phyloP scores from a whole-genome alignment of 1,139 yeast genomes.

The Zygotorulaspora mrakii region DNA sequence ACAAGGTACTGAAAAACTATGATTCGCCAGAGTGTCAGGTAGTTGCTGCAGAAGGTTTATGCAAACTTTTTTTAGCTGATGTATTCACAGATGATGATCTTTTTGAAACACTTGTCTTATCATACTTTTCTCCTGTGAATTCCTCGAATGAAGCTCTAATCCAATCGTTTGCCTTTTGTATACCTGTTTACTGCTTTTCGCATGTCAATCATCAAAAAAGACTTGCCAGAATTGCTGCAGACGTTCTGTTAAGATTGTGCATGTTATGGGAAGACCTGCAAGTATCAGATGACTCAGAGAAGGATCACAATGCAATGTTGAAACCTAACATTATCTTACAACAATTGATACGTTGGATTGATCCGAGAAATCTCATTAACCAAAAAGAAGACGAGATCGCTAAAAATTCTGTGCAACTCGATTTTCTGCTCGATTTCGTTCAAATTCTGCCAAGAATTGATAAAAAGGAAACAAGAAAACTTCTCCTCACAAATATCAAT shows the following conservation, averaged over 20 bases:
- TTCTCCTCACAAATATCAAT: conserved; percentile 51
- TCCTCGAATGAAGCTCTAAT: conserved; percentile 61
- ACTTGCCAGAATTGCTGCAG: conserved; percentile 62
- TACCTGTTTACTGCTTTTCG: conserved; percentile 87
- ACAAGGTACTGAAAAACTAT: conserved; percentile 56
- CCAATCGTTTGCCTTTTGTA: conserved; percentile 81
- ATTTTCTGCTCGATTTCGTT: conserved; percentile 55
- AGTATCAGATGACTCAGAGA: conserved; percentile 37
- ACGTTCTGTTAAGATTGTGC: conserved; percentile 55
- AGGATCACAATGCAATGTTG: conserved; percentile 39
- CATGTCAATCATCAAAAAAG: conserved; percentile 69
- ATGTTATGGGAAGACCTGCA: conserved; percentile 37
- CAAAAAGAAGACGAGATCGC: conserved; percentile 42
- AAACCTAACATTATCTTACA: conserved; percentile 63
- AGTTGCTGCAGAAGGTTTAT: conserved; percentile 80
- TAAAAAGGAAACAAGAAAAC: conserved; percentile 53
- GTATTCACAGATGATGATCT: conserved; percentile 66
- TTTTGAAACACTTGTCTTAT: conserved; percentile 64
- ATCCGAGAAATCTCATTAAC: conserved; percentile 66
- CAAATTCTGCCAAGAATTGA: conserved; percentile 47
- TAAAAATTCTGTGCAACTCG: conserved; percentile 51
- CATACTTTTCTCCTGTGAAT: conserved; percentile 71
- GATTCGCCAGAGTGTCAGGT: conserved; percentile 69
- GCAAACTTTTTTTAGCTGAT: conserved; percentile 78
- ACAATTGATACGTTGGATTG: conserved; percentile 82